A percentile compares a stretch with the other conserved stretches of the same genome.
Conservation (phyloP, 768 basidiomycete genomes). For the Gymnopilus dilepis region DNA sequence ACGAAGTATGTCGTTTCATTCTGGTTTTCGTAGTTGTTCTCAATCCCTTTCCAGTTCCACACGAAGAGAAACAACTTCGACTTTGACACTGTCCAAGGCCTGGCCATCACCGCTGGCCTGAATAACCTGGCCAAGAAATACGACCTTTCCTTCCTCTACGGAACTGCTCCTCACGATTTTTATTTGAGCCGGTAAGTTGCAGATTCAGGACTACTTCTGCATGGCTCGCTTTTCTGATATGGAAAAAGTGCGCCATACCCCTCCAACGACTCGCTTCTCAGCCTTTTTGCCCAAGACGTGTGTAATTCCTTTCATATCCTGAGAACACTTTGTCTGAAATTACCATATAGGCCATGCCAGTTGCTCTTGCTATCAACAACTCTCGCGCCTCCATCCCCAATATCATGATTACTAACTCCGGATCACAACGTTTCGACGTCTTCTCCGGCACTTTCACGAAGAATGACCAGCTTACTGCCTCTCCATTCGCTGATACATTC, state of each 20-base stretch:
- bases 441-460: constrained; percentile 74
- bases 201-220: neutral
- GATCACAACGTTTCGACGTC: constrained; percentile 68
- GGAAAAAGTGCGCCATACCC: constrained; percentile 61
- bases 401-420: constrained; percentile 70
- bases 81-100: constrained; percentile 68
- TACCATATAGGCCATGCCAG: constrained; percentile 51
- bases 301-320: constrained; percentile 1
- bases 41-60: constrained; percentile 58
- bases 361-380: constrained; percentile 66
- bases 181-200: constrained; percentile 60
- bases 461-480: constrained; percentile 80
- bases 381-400: constrained; percentile 62
- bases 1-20: constrained; percentile 51
- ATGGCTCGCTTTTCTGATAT: constrained; percentile 8
- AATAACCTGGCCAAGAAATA: constrained; percentile 57
- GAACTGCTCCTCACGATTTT: constrained; percentile 79
- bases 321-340: constrained; percentile 9
- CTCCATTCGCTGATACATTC: constrained; percentile 72
- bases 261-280: constrained; percentile 62
- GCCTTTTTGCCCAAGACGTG: constrained; percentile 58
- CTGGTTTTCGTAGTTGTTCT: neutral
- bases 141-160: constrained; percentile 67
- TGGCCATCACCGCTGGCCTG: constrained; percentile 59
- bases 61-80: constrained; percentile 50